Evolutionary conservation across 2,329 filamentous ascomycete species (phyloP).

Genomic region (Alternaria panax): DNA sequence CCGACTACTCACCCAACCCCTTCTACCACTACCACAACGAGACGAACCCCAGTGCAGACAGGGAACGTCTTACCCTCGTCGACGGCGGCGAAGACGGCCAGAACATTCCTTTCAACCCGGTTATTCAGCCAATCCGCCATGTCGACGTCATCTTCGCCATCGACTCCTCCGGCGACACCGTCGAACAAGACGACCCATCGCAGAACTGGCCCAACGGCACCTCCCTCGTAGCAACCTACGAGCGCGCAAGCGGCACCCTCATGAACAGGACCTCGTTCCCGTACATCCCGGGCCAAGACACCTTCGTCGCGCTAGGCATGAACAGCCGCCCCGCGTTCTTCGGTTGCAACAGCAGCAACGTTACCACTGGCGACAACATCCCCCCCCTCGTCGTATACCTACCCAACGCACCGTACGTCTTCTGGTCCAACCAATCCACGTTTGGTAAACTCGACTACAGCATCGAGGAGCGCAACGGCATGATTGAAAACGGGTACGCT

Average conservation of each 20-base stretch:
- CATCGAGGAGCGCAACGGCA: slow-evolving; percentile 72
- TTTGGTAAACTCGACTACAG: slow-evolving; percentile 70
- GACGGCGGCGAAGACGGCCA: slow-evolving; percentile 81
- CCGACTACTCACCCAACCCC: slow-evolving; percentile 76
- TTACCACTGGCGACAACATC: slow-evolving; percentile 56
- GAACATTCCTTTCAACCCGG: slow-evolving; percentile 79
- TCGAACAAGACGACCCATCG: slow-evolving; percentile 39
- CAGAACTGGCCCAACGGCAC: slow-evolving; percentile 79
- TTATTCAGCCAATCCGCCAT: slow-evolving; percentile 74
- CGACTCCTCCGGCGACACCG: slow-evolving; percentile 78
- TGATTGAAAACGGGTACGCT: slow-evolving; percentile 87
- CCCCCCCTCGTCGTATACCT: slow-evolving; percentile 84
- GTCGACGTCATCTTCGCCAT: slow-evolving; percentile 85
- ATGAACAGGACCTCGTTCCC: slow-evolving; percentile 78
- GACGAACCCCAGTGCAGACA: slow-evolving; percentile 64
- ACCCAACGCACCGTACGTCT: slow-evolving; percentile 82
- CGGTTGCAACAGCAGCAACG: slow-evolving; percentile 74
- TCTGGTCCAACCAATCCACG: slow-evolving; percentile 79
- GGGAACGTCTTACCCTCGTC: slow-evolving; percentile 70
- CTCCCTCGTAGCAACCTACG: slow-evolving; percentile 75
- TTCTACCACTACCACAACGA: slow-evolving; percentile 71
- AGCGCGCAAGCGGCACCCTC: slow-evolving; percentile 65
- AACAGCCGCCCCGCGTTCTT: slow-evolving; percentile 82
- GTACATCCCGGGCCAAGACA: slow-evolving; percentile 74
- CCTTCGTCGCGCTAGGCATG: slow-evolving; percentile 78